Conservation (phyloP, 192 early-diverging fungal species). For the Podila minutissima region DNA sequence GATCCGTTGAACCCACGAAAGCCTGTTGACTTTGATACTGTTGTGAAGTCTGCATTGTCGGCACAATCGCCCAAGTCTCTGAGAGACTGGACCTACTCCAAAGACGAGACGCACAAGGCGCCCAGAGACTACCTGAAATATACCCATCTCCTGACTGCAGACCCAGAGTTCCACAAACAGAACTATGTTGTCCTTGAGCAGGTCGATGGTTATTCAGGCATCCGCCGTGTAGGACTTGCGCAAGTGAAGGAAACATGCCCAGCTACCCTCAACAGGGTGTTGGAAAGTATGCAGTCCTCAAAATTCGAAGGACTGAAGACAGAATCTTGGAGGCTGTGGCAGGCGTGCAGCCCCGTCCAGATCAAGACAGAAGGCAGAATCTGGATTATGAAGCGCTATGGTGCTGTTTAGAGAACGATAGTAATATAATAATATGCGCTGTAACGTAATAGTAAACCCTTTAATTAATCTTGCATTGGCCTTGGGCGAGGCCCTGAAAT, state of each 20-base stretch:
- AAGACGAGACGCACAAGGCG: constrained; percentile 65
- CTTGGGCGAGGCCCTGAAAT: too few species aligned
- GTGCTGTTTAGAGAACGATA: constrained; percentile 11
- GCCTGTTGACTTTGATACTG: neutral
- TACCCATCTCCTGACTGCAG: constrained; percentile 62
- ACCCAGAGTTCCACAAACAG: constrained; percentile 50
- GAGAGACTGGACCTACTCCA: constrained; percentile 71
- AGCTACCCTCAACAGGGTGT: neutral
- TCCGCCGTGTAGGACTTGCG: constrained; percentile 1
- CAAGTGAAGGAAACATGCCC: constrained; percentile 22
- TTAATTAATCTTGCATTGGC: too few species aligned
- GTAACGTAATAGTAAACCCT: neutral
- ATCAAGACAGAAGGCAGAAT: constrained; percentile 29
- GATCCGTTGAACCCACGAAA: neutral
- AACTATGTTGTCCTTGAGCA: constrained; percentile 47
- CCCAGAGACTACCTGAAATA: constrained; percentile 58
- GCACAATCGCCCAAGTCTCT: neutral
- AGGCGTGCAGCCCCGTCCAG: constrained; percentile 32
- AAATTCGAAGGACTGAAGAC: neutral
- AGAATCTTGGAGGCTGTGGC: constrained; percentile 7
- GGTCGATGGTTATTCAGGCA: constrained; percentile 56
- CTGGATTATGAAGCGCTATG: constrained; percentile 40
- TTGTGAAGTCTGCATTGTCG: neutral
- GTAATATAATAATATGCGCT: neutral
- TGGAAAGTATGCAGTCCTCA: neutral